Conservation (phyloP, 225 moss, liverwort and hornwort genomes). For the Marchantia paleacea region DNA sequence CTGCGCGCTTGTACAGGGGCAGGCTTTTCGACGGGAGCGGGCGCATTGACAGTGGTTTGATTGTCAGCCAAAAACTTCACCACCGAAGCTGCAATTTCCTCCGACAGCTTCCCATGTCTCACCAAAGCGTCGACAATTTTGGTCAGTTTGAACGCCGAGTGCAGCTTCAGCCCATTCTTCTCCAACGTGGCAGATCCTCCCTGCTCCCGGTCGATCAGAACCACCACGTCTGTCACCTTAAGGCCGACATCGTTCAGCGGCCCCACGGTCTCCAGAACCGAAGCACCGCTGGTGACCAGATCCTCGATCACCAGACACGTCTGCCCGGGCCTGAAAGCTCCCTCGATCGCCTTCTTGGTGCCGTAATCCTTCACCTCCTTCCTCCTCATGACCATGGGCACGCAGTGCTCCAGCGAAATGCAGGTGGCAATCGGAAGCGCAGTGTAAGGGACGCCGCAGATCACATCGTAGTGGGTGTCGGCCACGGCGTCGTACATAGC, state of each 20-base stretch:
- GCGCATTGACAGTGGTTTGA: slow-evolving; percentile 52
- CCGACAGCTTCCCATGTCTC: slow-evolving; percentile 61
- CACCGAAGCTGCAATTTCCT: slow-evolving; percentile 60
- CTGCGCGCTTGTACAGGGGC: background rate
- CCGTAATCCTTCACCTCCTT: slow-evolving; percentile 99
- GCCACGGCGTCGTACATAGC: slow-evolving; percentile 63
- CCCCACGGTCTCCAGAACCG: slow-evolving; percentile 80
- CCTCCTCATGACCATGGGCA: slow-evolving; percentile 92
- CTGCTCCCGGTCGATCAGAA: slow-evolving; percentile 79
- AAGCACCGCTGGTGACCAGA: slow-evolving; percentile 88
- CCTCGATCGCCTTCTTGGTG: slow-evolving; percentile 95
- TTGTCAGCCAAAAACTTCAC: slow-evolving; percentile 58
- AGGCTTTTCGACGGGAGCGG: background rate
- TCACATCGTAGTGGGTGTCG: slow-evolving; percentile 60
- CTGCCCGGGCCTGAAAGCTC: slow-evolving; percentile 68
- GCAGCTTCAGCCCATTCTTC: slow-evolving; percentile 68
- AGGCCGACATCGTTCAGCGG: slow-evolving; percentile 64
- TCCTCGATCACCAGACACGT: slow-evolving; percentile 89
- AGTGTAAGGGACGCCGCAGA: slow-evolving; percentile 92
- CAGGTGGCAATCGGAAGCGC: slow-evolving; percentile 89
- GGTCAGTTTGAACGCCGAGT: slow-evolving; percentile 70
- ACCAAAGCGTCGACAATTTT: slow-evolving; percentile 74
- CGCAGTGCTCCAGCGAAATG: slow-evolving; percentile 66
- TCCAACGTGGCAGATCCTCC: slow-evolving; percentile 61
- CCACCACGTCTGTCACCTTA: slow-evolving; percentile 79